These are phyloP conservation scores for Thozetella sp. DNA, from an alignment of 495 filamentous ascomycete genomes.

Conservation along the genomic window DNA sequence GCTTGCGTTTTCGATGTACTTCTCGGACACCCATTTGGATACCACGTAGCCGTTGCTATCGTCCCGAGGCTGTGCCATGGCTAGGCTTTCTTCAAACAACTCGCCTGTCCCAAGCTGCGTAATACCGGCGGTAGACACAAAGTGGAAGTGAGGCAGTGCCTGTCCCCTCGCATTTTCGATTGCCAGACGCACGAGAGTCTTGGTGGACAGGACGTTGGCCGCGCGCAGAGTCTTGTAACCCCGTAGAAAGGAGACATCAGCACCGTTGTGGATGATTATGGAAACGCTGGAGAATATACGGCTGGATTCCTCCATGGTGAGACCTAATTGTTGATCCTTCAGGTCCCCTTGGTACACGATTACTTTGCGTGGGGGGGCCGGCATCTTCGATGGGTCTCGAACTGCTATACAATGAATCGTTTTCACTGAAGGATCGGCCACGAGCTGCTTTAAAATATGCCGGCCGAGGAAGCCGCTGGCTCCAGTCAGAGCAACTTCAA, in stretches of 20 bases:
- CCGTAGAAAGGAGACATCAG: conserved; percentile 48
- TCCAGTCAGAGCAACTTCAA: conserved; percentile 25
- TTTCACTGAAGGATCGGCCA: background rate
- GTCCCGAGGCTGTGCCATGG: conserved; percentile 3
- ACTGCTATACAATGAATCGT: conserved; percentile 22
- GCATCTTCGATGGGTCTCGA: conserved; percentile 12
- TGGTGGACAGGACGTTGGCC: conserved; percentile 43
- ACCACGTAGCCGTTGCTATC: conserved; percentile 42
- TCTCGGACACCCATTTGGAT: conserved; percentile 52
- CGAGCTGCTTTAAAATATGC: conserved; percentile 10
- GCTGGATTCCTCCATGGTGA: conserved; percentile 15
- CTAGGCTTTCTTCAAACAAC: conserved; percentile 4
- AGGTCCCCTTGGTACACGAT: conserved; percentile 33
- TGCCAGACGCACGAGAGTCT: conserved; percentile 12
- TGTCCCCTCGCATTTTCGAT: conserved; percentile 17
- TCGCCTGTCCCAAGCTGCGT: conserved; percentile 17
- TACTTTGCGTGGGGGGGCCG: conserved; percentile 30
- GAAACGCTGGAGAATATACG: conserved; percentile 27
- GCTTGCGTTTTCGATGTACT: conserved; percentile 34
- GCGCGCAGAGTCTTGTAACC: conserved; percentile 38
- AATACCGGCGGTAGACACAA: conserved; percentile 41
- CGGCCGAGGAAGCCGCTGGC: conserved; percentile 31
- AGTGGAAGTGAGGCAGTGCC: conserved; percentile 40
- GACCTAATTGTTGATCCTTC: conserved; percentile 21
- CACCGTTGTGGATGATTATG: conserved; percentile 52